These are phyloP conservation scores for Zanthoxylum bungeanum DNA, from an alignment of 345 rosid genomes.

Conservation along the genomic window DNA sequence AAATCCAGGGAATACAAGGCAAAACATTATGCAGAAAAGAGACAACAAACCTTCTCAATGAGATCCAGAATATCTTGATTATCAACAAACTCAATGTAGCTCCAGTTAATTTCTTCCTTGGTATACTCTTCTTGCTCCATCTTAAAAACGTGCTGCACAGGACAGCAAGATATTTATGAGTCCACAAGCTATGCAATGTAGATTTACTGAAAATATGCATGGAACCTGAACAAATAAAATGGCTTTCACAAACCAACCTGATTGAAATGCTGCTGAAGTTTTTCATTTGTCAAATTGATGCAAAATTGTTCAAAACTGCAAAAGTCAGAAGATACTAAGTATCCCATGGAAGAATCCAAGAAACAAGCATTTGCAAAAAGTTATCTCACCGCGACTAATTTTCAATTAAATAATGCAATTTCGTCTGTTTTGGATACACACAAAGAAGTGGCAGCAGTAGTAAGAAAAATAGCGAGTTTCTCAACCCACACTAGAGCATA, in stretches of 20 bases:
- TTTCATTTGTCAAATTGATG: conserved; percentile 97
- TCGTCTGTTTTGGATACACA: conserved; percentile 1
- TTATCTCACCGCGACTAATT: not conserved
- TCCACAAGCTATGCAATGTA: conserved; percentile 18
- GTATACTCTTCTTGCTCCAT: conserved; percentile 99
- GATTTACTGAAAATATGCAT: conserved; percentile 17
- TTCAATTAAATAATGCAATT: conserved; percentile 8
- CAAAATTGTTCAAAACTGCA: conserved; percentile 99
- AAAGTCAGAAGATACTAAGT: conserved; percentile 22
- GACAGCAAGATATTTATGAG: conserved; percentile 17
- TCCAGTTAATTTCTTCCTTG: conserved; percentile 96
- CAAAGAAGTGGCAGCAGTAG: not conserved
- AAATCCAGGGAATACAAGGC: not conserved
- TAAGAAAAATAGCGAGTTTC: not conserved
- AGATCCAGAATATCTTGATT: conserved; percentile 93
- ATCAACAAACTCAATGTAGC: conserved; percentile 97
- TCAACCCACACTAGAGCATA: not conserved
- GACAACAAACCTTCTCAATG: conserved; percentile 82
- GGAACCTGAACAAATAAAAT: conserved; percentile 6
- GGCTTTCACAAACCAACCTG: conserved; percentile 58
- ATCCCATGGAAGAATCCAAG: conserved; percentile 13
- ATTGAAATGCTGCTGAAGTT: conserved; percentile 98
- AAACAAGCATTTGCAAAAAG: conserved; percentile 17
- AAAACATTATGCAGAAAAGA: conserved; percentile 17
- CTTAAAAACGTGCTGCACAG: conserved; percentile 96